These are phyloP conservation scores for Amanita exitialis DNA, from an alignment of 768 basidiomycete genomes.

Conservation along the genomic window DNA sequence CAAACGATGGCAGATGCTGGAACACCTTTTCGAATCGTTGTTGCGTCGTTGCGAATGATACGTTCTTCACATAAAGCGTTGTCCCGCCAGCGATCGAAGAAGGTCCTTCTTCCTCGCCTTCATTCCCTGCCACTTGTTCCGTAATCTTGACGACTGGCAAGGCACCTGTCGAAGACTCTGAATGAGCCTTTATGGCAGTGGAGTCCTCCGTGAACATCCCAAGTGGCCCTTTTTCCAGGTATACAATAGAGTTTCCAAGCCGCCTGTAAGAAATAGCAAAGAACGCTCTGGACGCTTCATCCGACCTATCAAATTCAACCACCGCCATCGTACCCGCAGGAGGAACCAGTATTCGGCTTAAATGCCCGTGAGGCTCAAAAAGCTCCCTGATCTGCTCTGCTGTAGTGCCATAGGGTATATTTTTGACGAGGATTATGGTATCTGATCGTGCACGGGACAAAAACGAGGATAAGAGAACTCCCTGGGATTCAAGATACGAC, in stretches of 20 bases:
- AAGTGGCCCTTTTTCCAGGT: constrained; percentile 86
- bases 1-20: constrained; percentile 65
- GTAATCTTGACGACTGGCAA: constrained; percentile 21
- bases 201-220: constrained; percentile 63
- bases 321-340: constrained; percentile 91
- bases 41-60: constrained; percentile 85
- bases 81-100: constrained; percentile 50
- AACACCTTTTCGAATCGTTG: constrained; percentile 64
- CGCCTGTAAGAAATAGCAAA: constrained; percentile 78
- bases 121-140: constrained; percentile 29
- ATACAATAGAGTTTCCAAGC: constrained; percentile 81
- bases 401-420: constrained; percentile 89
- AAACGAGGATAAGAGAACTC: constrained; percentile 54
- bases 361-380: constrained; percentile 65
- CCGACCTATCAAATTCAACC: constrained; percentile 70
- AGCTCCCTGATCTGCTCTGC: constrained; percentile 65
- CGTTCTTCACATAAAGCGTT: constrained; percentile 91
- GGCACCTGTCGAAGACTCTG: constrained; percentile 3
- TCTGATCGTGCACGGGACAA: constrained; percentile 49
- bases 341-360: constrained; percentile 70
- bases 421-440: constrained; percentile 87
- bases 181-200: constrained; percentile 11
- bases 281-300: constrained; percentile 70
- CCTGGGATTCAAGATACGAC: constrained; percentile 72
- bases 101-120: constrained; percentile 23